These are phyloP conservation scores for Emergomyces pasteurianus DNA, from an alignment of 2,329 filamentous ascomycete genomes.

Conservation along the genomic window DNA sequence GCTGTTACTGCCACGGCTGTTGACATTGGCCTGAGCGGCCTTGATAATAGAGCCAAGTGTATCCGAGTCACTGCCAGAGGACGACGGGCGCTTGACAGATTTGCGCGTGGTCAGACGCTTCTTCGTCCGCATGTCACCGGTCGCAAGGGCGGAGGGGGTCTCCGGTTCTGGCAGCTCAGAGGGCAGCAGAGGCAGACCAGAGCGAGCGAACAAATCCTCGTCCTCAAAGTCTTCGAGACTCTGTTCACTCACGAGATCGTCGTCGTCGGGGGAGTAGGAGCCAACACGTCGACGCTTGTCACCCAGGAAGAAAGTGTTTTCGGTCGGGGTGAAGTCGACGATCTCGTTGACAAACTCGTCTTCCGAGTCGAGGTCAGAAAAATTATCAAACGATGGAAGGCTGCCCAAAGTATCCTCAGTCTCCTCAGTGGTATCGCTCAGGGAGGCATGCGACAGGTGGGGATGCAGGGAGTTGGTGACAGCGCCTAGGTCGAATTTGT, in stretches of 20 bases:
- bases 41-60: conserved; percentile 15
- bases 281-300: conserved; percentile 63
- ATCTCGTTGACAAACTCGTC: conserved; percentile 71
- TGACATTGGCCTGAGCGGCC: conserved; percentile 20
- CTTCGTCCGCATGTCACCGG: conserved; percentile 35
- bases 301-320: conserved; percentile 48
- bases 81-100: conserved; percentile 20
- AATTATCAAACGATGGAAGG: conserved; percentile 66
- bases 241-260: conserved; percentile 63
- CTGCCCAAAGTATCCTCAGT: conserved; percentile 42
- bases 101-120: conserved; percentile 33
- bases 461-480: conserved; percentile 7
- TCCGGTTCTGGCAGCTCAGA: conserved; percentile 38
- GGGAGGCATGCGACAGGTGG: conserved; percentile 11
- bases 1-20: conserved; percentile 22
- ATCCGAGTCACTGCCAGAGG: conserved; percentile 21
- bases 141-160: conserved; percentile 35
- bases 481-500: conserved; percentile 25
- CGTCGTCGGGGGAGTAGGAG: conserved; percentile 59
- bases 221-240: conserved; percentile 68
- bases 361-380: conserved; percentile 83
- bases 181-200: conserved; percentile 50
- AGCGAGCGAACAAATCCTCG: conserved; percentile 47
- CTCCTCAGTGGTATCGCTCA: conserved; percentile 27
- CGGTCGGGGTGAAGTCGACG: conserved; percentile 52